These are phyloP conservation scores for Penicillium thymicola DNA, from an alignment of 2,329 filamentous ascomycete species.

Conservation along the genomic window DNA sequence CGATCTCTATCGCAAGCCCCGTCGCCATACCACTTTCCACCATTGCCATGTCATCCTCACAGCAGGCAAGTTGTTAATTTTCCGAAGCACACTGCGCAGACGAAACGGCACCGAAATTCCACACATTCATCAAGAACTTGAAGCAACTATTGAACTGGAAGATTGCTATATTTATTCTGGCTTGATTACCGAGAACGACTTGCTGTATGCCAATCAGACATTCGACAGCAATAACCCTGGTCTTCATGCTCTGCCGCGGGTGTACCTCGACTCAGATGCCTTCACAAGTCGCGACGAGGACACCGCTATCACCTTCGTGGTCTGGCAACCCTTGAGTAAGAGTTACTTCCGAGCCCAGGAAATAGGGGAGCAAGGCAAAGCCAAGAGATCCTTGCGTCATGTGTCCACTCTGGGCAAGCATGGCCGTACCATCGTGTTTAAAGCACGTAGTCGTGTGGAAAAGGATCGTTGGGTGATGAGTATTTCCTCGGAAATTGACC, in stretches of 20 bases:
- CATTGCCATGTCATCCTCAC: slow-evolving; percentile 60
- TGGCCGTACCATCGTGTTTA: slow-evolving; percentile 63
- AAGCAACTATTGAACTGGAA: slow-evolving; percentile 56
- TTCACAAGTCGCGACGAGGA: slow-evolving; percentile 64
- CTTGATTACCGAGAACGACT: slow-evolving; percentile 59
- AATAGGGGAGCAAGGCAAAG: slow-evolving; percentile 38
- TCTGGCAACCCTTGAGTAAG: slow-evolving; percentile 60
- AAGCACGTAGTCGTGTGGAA: slow-evolving; percentile 61
- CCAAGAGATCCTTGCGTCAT: slow-evolving; percentile 51
- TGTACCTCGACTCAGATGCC: slow-evolving; percentile 56
- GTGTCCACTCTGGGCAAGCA: slow-evolving; percentile 60
- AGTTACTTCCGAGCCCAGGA: slow-evolving; percentile 52
- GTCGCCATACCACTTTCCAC: slow-evolving; percentile 60
- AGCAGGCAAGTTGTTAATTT: slow-evolving; percentile 60
- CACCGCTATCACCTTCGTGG: slow-evolving; percentile 64
- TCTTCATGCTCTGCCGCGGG: slow-evolving; percentile 56
- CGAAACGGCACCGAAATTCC: slow-evolving; percentile 54
- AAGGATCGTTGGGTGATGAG: slow-evolving; percentile 66
- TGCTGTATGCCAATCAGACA: slow-evolving; percentile 62
- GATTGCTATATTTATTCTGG: slow-evolving; percentile 67
- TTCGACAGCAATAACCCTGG: slow-evolving; percentile 62
- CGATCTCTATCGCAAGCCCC: slow-evolving; percentile 61
- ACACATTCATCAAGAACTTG: slow-evolving; percentile 61
- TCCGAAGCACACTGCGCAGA: slow-evolving; percentile 57
- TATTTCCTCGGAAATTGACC: slow-evolving; percentile 64